Conservation (phyloP, 495 filamentous ascomycete genomes). For the Podospora comata region DNA sequence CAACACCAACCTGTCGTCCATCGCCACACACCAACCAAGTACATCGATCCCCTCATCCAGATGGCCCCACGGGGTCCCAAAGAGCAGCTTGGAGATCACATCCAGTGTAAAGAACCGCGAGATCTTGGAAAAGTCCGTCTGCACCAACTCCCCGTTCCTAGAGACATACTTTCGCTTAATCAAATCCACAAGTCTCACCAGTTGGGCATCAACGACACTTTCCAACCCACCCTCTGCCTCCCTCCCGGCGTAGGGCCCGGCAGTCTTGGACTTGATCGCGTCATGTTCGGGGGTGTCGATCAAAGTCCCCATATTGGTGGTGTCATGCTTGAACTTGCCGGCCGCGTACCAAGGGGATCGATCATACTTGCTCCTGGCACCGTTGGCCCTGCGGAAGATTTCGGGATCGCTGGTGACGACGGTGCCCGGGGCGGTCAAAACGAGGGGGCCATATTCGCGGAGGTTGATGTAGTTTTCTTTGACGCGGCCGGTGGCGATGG, state of each 20-base stretch:
- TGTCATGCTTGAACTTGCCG: conserved; percentile 31
- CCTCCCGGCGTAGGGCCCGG: conserved; percentile 40
- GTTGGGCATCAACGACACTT: conserved; percentile 31
- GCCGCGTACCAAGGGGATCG: conserved; percentile 32
- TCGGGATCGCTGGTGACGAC: conserved; percentile 41
- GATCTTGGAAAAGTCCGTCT: conserved; percentile 33
- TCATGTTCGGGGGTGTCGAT: conserved; percentile 31
- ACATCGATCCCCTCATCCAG: conserved; percentile 14
- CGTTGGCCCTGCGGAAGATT: conserved; percentile 30
- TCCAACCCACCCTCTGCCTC: conserved; percentile 23
- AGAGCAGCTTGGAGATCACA: conserved; percentile 45
- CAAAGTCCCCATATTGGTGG: conserved; percentile 34
- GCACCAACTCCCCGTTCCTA: too few relatives aligned
- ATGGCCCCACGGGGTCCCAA: conserved; percentile 46
- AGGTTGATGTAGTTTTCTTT: conserved; percentile 10
- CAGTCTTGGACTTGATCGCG: conserved; percentile 28
- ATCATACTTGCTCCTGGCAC: conserved; percentile 29
- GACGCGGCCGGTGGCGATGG: not conserved
- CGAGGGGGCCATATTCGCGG: conserved; percentile 37
- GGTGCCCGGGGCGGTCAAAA: conserved; percentile 35
- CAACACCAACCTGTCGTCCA: not conserved
- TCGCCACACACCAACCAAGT: not conserved
- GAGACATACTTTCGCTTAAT: conserved; percentile 41
- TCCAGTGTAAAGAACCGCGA: conserved; percentile 46
- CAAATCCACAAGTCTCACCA: conserved; percentile 34